These are phyloP conservation scores for Gossypium mustelinum DNA, from an alignment of 345 rosid genomes.

Conservation along the genomic window DNA sequence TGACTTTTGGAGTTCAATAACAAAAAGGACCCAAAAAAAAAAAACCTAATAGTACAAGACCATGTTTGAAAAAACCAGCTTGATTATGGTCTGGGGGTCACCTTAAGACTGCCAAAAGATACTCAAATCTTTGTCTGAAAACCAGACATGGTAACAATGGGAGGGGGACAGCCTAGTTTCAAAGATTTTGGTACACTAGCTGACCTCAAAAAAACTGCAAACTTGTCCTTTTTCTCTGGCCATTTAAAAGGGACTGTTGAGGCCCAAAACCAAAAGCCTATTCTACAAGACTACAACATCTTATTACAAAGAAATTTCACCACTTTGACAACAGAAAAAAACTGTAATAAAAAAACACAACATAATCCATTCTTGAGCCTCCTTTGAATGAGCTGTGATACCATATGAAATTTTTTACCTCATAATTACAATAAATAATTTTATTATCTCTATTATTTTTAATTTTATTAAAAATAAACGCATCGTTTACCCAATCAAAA, in stretches of 20 bases:
- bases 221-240: conserved; percentile 28
- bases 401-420: no score
- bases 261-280: conserved; percentile 15
- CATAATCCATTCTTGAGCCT: no score
- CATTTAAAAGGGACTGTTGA: conserved; percentile 19
- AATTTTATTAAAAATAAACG: no score
- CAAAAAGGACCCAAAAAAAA: neutral
- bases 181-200: conserved; percentile 30
- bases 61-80: neutral
- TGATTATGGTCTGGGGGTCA: neutral
- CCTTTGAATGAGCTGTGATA: no score
- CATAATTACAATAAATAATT: no score
- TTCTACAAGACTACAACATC: neutral
- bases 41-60: no score
- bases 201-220: conserved; percentile 22
- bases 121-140: conserved; percentile 53
- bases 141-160: conserved; percentile 39
- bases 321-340: neutral
- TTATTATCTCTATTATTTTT: no score
- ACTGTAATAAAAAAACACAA: neutral
- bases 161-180: conserved; percentile 19
- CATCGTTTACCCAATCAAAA: accelerated
- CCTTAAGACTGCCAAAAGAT: conserved; percentile 36
- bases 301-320: neutral
- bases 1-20: neutral